These are phyloP conservation scores for Tetrahymena malaccensis DNA, from an alignment of 73 alveolate genomes.

Conservation along the genomic window DNA sequence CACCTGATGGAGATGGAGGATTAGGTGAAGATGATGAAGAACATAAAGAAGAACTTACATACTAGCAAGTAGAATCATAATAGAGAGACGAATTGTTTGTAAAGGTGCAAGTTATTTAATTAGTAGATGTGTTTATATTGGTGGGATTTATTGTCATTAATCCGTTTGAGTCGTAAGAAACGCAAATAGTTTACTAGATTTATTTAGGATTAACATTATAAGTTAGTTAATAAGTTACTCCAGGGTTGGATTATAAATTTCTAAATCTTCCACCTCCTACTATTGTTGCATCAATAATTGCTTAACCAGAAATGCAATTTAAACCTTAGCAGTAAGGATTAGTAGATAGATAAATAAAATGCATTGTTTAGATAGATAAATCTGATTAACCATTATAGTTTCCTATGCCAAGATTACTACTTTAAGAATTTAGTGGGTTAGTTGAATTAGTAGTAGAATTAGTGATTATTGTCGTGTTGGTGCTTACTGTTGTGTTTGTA, in stretches of 20 bases:
- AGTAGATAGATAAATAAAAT: neutral
- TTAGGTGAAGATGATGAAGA: neutral
- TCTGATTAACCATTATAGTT: neutral
- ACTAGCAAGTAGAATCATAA: neutral
- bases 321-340: neutral
- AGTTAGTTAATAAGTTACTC: neutral
- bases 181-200: neutral
- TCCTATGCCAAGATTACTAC: neutral
- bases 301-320: neutral
- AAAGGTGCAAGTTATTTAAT: neutral
- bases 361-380: neutral
- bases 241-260: neutral
- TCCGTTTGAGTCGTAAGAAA: neutral
- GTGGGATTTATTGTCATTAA: neutral
- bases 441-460: neutral
- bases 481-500: too few relatives aligned
- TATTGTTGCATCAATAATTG: neutral
- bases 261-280: neutral
- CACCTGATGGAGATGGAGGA: neutral
- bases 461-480: neutral
- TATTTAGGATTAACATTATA: neutral
- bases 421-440: neutral
- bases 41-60: neutral
- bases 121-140: neutral
- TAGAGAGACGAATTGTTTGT: neutral